These are phyloP conservation scores for Gomphus bonarii DNA, from an alignment of 1,284 basidiomycete genomes.

Conservation along the genomic window DNA sequence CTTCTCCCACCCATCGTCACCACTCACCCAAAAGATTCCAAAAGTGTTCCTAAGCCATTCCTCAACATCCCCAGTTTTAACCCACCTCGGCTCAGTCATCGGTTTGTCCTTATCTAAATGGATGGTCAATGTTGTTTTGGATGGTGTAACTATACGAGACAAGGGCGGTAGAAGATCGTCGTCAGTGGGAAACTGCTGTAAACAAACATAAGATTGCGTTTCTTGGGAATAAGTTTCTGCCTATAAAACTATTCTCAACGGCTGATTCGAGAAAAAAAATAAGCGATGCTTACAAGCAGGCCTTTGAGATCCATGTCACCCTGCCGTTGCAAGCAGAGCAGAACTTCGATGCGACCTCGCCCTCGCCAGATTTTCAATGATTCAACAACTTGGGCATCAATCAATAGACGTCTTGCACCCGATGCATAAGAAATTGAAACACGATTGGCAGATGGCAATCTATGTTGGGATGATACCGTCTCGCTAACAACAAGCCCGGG, in stretches of 20 bases:
- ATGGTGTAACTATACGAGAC: conserved; percentile 38
- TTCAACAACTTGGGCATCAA: conserved; percentile 83
- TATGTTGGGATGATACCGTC: background rate
- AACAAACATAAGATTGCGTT: conserved; percentile 55
- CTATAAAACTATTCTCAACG: conserved; percentile 27
- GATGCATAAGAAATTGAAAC: conserved; percentile 92
- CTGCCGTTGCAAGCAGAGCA: conserved; percentile 47
- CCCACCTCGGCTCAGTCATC: conserved; percentile 92
- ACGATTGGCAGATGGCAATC: conserved; percentile 62
- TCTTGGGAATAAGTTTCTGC: conserved; percentile 67
- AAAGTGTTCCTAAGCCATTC: conserved; percentile 89
- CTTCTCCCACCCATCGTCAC: conserved; percentile 81
- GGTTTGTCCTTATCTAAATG: conserved; percentile 82
- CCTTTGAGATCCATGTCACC: conserved; percentile 55
- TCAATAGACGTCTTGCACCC: conserved; percentile 74
- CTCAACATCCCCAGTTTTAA: conserved; percentile 85
- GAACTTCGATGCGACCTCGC: conserved; percentile 80
- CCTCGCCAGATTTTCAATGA: conserved; percentile 71
- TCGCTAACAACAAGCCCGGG: background rate
- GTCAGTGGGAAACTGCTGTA: conserved; percentile 38
- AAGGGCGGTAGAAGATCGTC: conserved; percentile 60
- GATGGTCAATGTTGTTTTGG: conserved; percentile 44
- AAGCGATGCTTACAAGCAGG: conserved; percentile 47
- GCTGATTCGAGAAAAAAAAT: conserved; percentile 9
- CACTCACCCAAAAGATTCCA: conserved; percentile 72